Evolutionary conservation across 495 filamentous ascomycete species (phyloP), one percentile per base, ranked within the genome.

Genomic region (Usnea hakonensis): DNA sequence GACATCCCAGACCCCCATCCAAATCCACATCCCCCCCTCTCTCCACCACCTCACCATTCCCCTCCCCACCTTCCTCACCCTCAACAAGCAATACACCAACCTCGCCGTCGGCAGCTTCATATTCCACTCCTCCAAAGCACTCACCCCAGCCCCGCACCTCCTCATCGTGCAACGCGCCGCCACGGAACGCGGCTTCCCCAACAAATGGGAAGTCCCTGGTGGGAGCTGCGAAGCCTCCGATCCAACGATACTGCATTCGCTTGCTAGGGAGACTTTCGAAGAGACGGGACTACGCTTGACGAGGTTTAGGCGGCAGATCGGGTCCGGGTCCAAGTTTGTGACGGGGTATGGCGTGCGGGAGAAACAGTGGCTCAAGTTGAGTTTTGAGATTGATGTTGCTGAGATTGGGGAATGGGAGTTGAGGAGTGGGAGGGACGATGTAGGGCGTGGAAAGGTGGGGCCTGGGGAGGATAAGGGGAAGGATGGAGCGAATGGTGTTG

Each of bases 151-250:
- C 16, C 68, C 17, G 5, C 57, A 30, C 16, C 32, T 83, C 50
- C 75, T 87, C 16, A 75, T 87, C 36, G 72, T 86, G 14, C 81
- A 82, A 56, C 82, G 83, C 41, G 69, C 78, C 21, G 68, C 78
- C 17, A 37, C 62, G 30, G 77, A 81, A 10, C 71, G 74, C 55
- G 73, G 77, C 2, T 81, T 76, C 66, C 76, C 77, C 0, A 72
- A 75, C n/a, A 68, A 67, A 62, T 85, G 85, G 85, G 85, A 87
- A 64, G 70, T 80, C 2, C 84, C 84, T 1, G 84, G 85, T 5
- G 85, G 85, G 7, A 71, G 74, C 14, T 67, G 68, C 53, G 83
- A 87, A 36, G 63, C 69, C 26, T 62, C 64, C 2, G 83, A 85
- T 44, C 64, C 67, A 16, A 84, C 78, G 0, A 70, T 88, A 16